Evolutionary conservation across 1,139 yeast species (phyloP), one percentile per base, ranked within the genome.

Genomic region (Suzukiozyma palmioleophila): DNA sequence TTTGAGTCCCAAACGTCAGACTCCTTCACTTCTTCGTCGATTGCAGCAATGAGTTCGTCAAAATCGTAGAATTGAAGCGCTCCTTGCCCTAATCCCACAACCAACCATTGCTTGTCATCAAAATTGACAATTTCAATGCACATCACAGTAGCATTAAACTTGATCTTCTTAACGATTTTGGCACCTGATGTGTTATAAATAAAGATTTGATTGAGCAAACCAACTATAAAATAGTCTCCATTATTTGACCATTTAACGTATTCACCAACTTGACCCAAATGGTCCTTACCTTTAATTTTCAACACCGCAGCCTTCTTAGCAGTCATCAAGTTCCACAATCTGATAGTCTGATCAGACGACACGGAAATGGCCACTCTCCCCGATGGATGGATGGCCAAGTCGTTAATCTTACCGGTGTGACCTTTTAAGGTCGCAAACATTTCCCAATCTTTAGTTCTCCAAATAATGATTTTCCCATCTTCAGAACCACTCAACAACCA

Each of bases 391-490:
- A 92, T 84, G 27, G 90, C 84, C 37, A 92, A 56, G 59, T 88
- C 97, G 51, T 84, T 84, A 32, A 94, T 76, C 41, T 82, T 72
- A 22, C 79, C 89, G 22, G 71, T 71, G 59, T 89, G 97, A 4
- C 96, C 97, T 62, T 89, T 89, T 58, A 94, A 69, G 21, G 83
- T 81, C 2, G 94, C 95, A 57, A 88, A 81, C 36, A 81, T 75
- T 57, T 92, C 97, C 99, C 99, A 92, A 61, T 94, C 98, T 57
- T 87, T 88, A 5, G 94, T 84, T 61, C 98, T 75, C 98, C 98
- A 92, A 39, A 92, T 77, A 44, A 88, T 79, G 39, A 94, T 82
- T 47, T 81, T 84, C 31, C 96, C 95, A 58, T 92, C 98, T 40
- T 86, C 96, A 3, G 92, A 86, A 0, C 95, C 96, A 13, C 95